Evolutionary conservation across 805 yeast genomes (phyloP).

Genomic region (Ogataea zsoltii): DNA sequence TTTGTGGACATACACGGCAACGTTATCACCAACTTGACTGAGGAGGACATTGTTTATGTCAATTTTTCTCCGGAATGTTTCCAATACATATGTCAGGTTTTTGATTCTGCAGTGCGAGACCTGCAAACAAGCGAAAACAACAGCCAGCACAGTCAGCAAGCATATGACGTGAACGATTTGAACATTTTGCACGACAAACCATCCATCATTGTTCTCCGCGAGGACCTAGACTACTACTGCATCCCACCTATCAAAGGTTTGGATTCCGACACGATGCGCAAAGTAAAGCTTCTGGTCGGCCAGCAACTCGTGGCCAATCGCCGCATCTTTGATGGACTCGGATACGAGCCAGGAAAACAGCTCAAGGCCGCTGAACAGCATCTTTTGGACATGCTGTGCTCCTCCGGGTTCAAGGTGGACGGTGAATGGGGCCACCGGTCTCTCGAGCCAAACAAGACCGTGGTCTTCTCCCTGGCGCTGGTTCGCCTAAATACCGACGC

Average conservation of each 20-base stretch:
- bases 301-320: slow-evolving; percentile 55
- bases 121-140: slow-evolving; percentile 43
- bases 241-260: slow-evolving; percentile 71
- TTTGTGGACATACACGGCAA: slow-evolving; percentile 76
- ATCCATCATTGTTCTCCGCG: slow-evolving; percentile 86
- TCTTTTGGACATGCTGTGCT: slow-evolving; percentile 88
- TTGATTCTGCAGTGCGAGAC: slow-evolving; percentile 68
- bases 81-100: slow-evolving; percentile 73
- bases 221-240: slow-evolving; percentile 91
- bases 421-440: slow-evolving; percentile 88
- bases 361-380: slow-evolving; percentile 93
- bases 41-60: slow-evolving; percentile 76
- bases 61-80: slow-evolving; percentile 88
- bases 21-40: slow-evolving; percentile 75
- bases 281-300: slow-evolving; percentile 74
- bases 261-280: slow-evolving; percentile 58
- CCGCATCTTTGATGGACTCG: slow-evolving; percentile 79
- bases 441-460: slow-evolving; percentile 84
- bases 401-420: slow-evolving; percentile 71
- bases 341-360: slow-evolving; percentile 52
- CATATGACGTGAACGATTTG: slow-evolving; percentile 43
- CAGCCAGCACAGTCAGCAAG: slow-evolving; percentile 25
- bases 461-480: slow-evolving; percentile 79
- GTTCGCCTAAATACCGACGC: slow-evolving; percentile 49
- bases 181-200: slow-evolving; percentile 78